These are phyloP conservation scores for Parascedosporium putredinis DNA, from an alignment of 2,329 filamentous ascomycete genomes.

Conservation along the genomic window DNA sequence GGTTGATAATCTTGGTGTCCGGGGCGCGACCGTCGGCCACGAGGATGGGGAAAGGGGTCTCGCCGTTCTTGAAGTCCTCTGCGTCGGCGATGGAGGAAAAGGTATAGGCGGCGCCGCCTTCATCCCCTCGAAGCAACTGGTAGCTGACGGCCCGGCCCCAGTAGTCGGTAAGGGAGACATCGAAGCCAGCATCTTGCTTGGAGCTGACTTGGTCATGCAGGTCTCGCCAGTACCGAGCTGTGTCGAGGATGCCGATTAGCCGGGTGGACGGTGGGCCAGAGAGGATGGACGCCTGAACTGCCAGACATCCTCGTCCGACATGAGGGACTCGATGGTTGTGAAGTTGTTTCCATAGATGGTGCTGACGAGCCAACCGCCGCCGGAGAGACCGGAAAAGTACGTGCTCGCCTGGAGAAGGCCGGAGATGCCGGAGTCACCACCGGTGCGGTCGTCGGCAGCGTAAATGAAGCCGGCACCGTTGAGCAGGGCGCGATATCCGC, in stretches of 20 bases:
- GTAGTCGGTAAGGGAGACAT: conserved; percentile 71
- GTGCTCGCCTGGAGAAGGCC: conserved; percentile 73
- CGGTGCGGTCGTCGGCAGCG: conserved; percentile 67
- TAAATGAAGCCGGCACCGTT: conserved; percentile 71
- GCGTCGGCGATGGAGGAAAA: conserved; percentile 58
- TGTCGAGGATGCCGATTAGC: conserved; percentile 24
- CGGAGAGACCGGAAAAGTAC: conserved; percentile 71
- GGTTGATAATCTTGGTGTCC: conserved; percentile 28
- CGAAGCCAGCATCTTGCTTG: conserved; percentile 31
- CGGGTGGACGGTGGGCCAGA: conserved; percentile 17
- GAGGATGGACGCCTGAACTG: conserved; percentile 32
- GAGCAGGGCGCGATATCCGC: conserved; percentile 78
- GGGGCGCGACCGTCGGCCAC: conserved; percentile 38
- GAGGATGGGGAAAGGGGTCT: conserved; percentile 38
- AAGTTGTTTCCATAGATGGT: conserved; percentile 80
- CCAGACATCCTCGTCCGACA: conserved; percentile 25
- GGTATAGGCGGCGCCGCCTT: conserved; percentile 68
- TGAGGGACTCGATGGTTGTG: conserved; percentile 46
- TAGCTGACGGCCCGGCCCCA: conserved; percentile 82
- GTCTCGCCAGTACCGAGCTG: conserved; percentile 23
- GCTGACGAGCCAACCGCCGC: conserved; percentile 78
- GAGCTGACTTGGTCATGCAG: conserved; percentile 23
- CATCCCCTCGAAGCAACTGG: conserved; percentile 66
- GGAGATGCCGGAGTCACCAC: conserved; percentile 58
- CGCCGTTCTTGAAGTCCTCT: conserved; percentile 29